Evolutionary conservation across 2,329 filamentous ascomycete species (phyloP), one percentile per base, ranked within the genome.

Genomic region (Ciborinia camelliae): DNA sequence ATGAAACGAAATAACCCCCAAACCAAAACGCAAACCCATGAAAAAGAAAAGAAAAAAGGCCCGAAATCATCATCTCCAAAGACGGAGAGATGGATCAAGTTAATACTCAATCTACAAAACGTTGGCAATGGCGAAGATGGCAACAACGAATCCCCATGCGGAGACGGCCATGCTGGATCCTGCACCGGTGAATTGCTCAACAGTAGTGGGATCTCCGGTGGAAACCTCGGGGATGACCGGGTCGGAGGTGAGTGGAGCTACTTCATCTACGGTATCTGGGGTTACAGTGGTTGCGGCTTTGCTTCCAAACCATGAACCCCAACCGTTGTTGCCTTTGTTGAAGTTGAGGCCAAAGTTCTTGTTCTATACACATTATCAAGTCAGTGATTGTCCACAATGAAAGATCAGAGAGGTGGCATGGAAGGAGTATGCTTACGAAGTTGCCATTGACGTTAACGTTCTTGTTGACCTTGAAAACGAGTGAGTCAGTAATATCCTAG

Each of bases 251-350:
- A 30, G 15, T 18, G 39, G 20, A 32, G 39, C 26, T 3, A 15
- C 52, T 9, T 23, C 23, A 23, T 32, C 10, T 10, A 28, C 45
- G 23, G 23, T 14, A 41, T 15, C 23, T 48, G 45, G 45, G 15
- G 39, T 15, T 3, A 41, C 55, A 20, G 8, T 43, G 1, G 41
- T 43, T 18, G 55, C 55, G n/a, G 55, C 55, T n/a, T 59, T 59
- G 55, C 55, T 59, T 37, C 53, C 55, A 30, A 20, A 59, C 55
- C 55, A 59, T 47, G 55, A 15, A 47, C 55, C 55, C 55, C 41
- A 59, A 5, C 55, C 55, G 7, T 59, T 59, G 41, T 4, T 37
- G 32, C 39, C 39, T 6, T 20, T 47, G 8, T 45, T 45, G 30
- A 47, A 26, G 41, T 59, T 59, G 28, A 59, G 2, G 23, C 41